Evolutionary conservation across 140 eudicot genomes (phyloP), one percentile per base, ranked within the genome.

Genomic region (Oenanthe javanica): DNA sequence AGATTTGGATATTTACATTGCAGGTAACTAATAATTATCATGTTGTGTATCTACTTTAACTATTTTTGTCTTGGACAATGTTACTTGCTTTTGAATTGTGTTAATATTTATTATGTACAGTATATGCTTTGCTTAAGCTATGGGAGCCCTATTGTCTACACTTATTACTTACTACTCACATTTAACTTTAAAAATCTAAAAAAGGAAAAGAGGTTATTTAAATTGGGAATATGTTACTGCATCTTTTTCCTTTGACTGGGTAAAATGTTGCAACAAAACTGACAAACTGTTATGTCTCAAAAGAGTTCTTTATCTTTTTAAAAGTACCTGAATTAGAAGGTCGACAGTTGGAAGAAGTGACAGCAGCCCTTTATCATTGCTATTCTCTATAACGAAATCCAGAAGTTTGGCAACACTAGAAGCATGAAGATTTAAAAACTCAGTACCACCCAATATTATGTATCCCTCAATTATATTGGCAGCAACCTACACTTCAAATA

Each of bases 311-410:
- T 48, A 5, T n/a, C 79, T 23, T 23, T 8, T 31, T 54, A 55
- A 70, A 79, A 45, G 72, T 91, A 94, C 98, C 97, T 94, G 98
- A 84, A 94, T 69, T 52, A 92, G 82, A 74, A 90, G 87, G 82
- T 94, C 98, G 78, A 94, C 89, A 55, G 89, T 90, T 5, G 97
- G 98, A 69, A 94, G 92, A 79, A 94, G 84, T 11, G 97, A 90
- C 64, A 90, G 93, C 83, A 94, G 77, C 70, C 98, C 98, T 86
- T 83, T 94, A 75, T 94, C 96, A 76, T 86, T 94, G 79, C 92
- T 96, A 86, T 88, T 92, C 77, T 90, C 97, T 80, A 94, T 89
- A 55, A 94, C 89, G 79, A 88, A 77, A 82, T 94, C 95, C 49
- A 94, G 90, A 79, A 94, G 87, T 83, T 90, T 89, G 78, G 94